phyloP scores from a whole-genome alignment of 2,329 filamentous ascomycete genomes.

The Cladosporium cucumerinum region DNA sequence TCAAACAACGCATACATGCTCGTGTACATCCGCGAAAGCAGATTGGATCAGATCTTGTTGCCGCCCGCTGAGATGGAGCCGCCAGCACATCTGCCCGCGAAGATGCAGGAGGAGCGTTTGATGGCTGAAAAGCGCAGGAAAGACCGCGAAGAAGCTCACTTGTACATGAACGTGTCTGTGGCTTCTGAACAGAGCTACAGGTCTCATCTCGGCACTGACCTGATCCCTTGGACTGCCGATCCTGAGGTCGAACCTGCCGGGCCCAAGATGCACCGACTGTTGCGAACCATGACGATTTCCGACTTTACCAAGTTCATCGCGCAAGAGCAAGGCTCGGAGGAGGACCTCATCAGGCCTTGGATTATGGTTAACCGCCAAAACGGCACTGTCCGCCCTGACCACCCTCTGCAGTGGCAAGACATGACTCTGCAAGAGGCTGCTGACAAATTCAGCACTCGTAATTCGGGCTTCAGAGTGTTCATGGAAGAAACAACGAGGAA shows the following conservation, averaged over 20 bases:
- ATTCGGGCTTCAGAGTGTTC: constrained; percentile 72
- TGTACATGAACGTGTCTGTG: constrained; percentile 82
- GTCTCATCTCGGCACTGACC: constrained; percentile 77
- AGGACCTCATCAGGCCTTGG: constrained; percentile 77
- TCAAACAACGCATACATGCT: constrained; percentile 96
- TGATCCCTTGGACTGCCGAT: constrained; percentile 59
- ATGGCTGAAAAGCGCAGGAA: constrained; percentile 73
- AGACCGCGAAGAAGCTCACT: constrained; percentile 88
- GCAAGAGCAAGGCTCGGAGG: constrained; percentile 63
- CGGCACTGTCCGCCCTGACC: constrained; percentile 89
- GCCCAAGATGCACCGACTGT: constrained; percentile 68
- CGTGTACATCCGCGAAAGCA: constrained; percentile 89
- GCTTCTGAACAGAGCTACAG: constrained; percentile 79
- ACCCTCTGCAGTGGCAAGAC: constrained; percentile 72
- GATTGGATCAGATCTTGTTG: constrained; percentile 76
- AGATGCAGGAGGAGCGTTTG: constrained; percentile 77
- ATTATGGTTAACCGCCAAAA: constrained; percentile 98
- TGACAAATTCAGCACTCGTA: constrained; percentile 66
- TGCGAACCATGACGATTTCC: constrained; percentile 70
- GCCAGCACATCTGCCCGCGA: constrained; percentile 73
- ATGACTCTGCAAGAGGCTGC: constrained; percentile 66
- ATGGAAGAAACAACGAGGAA: constrained; percentile 72
- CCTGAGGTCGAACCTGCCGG: constrained; percentile 62
- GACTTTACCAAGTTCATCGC: constrained; percentile 73
- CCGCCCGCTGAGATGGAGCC: constrained; percentile 74